phyloP scores from a whole-genome alignment of 306 rosid genomes.

The Benincasa hispida region DNA sequence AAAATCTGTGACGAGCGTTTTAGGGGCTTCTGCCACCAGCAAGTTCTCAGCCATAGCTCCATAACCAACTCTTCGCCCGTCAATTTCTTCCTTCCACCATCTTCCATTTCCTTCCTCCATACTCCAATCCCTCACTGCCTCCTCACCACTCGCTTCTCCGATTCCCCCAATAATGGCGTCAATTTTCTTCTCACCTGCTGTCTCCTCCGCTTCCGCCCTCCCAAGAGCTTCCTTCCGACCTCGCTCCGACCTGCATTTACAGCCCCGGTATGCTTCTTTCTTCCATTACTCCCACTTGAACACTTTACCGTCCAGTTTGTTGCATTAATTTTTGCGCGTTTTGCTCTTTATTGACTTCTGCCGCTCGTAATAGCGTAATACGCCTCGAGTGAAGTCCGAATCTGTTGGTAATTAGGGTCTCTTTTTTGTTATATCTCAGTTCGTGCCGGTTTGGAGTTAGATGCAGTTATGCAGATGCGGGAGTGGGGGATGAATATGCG shows the following conservation, averaged over 20 bases:
- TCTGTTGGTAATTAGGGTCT: not conserved
- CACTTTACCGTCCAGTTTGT: not conserved
- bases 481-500: constrained; percentile 22
- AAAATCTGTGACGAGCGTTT: not conserved
- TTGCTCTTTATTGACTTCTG: not conserved
- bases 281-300: not conserved
- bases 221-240: constrained; percentile 19
- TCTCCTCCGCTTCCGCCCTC: constrained; percentile 27
- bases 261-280: constrained; percentile 31
- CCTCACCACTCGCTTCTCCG: not conserved
- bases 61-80: not conserved
- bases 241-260: constrained; percentile 29
- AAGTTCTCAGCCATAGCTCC: not conserved
- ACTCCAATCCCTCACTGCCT: no score
- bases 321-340: not conserved
- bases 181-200: constrained; percentile 29
- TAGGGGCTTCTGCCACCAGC: not conserved
- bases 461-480: constrained; percentile 48
- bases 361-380: not conserved
- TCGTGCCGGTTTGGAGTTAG: constrained; percentile 41
- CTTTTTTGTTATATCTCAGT: not conserved
- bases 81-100: not conserved
- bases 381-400: not conserved
- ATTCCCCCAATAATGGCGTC: constrained; percentile 40
- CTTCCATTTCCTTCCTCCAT: not conserved